Base-by-base conservation (phyloP, 148 eudicot genomes). In the Salicornia ramosissima region DNA sequence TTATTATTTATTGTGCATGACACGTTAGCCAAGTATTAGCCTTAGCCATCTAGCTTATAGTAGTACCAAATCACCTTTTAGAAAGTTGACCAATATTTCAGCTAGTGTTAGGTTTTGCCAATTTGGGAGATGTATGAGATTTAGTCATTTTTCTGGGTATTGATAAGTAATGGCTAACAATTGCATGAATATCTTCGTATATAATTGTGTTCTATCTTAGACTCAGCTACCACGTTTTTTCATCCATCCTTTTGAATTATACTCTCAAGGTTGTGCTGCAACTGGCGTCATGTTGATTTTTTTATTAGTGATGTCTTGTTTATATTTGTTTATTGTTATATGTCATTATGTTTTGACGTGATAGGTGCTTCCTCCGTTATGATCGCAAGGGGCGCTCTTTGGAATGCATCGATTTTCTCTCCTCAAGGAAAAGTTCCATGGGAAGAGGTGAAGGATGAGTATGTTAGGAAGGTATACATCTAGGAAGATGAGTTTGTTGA, bases 351-450 rank as follows among this genome's bases (percentile, higher is more conserved):
- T 7, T 62, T 43, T 64, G 53, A 67, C 75, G 36, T 68, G 72
- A 29, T 53, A 91, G 97, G 97, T 82, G 97, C 96, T 52, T 73
- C 89, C 11, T 87, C 97, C 19, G 86, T 91, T 66, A 91, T 91
- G 97, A 83, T 89, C 79, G 97, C 96, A 31, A 84, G 97, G 78
- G 95, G 95, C 55, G 97, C 97, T 67, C 88, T 91, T 77, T 91
- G 97, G 97, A 91, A 91, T 75, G 87, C 90, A 69, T 91, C 97
- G 15, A 68, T 91, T 78, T 91, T 91, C 79, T 87, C 88, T 71
- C 84, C 96, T 51, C 62, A 75, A 67, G 92, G 95, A 55, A 81
- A 84, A 73, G 24, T 81, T 63, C 92, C 96, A 39, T 78, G 86
- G 84, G 97, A 91, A 67, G 86, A 80, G 34, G 84, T 89, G 74